These are phyloP conservation scores for Paspalum notatum DNA, from an alignment of 176 grass and related monocot genomes.

Conservation along the genomic window DNA sequence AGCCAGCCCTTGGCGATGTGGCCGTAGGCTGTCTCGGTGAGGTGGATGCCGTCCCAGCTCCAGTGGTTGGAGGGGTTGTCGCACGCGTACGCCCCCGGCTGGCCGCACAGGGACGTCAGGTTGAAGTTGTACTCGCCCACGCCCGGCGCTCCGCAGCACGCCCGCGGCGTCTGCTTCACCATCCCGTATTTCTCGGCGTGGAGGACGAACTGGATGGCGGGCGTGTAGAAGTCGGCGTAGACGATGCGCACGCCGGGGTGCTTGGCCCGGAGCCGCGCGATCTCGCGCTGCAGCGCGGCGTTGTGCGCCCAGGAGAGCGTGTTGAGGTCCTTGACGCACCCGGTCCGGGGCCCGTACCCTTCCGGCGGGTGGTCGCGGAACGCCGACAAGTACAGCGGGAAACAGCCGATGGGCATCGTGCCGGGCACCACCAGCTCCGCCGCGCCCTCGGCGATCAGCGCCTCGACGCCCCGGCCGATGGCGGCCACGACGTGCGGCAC, in stretches of 20 bases:
- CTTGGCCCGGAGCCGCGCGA: constrained; percentile 56
- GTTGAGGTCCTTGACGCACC: constrained; percentile 80
- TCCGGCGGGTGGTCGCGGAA: constrained; percentile 20
- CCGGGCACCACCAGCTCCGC: constrained; percentile 86
- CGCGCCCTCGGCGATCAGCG: constrained; percentile 75
- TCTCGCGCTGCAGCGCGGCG: constrained; percentile 63
- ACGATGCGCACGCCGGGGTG: constrained; percentile 73
- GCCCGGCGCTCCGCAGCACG: constrained; percentile 62
- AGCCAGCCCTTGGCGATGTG: constrained; percentile 85
- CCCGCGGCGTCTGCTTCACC: constrained; percentile 53
- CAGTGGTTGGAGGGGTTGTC: constrained; percentile 58
- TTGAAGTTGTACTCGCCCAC: constrained; percentile 72
- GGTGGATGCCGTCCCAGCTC: constrained; percentile 44
- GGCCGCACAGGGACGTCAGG: constrained; percentile 65
- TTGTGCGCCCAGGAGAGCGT: constrained; percentile 77
- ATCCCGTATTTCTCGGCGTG: constrained; percentile 76
- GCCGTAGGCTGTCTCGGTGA: constrained; percentile 8
- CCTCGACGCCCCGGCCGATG: constrained; percentile 68
- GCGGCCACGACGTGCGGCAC: constrained; percentile 62
- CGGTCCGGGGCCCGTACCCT: constrained; percentile 49
- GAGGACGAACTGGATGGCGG: constrained; percentile 70
- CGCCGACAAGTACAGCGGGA: constrained; percentile 72
- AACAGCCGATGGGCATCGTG: constrained; percentile 74
- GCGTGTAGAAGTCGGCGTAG: constrained; percentile 85
- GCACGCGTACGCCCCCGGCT: constrained; percentile 50